Conservation (phyloP, 1,284 basidiomycete species). For the Phellopilus nigrolimitatus region DNA sequence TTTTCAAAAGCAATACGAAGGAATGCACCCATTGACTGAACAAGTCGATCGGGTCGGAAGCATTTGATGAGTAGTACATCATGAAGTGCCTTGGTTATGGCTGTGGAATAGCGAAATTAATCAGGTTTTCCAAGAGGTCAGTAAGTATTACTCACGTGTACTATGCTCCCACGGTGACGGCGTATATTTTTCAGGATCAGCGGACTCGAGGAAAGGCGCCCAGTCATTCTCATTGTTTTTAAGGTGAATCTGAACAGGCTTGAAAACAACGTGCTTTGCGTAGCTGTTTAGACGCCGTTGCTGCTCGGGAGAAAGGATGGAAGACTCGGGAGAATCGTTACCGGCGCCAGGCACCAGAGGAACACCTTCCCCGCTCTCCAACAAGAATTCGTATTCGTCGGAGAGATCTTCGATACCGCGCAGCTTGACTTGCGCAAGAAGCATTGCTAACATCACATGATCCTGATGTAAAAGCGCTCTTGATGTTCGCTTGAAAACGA, state of each 20-base stretch:
- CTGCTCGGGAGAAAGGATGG: slow-evolving; percentile 64
- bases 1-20: slow-evolving; percentile 70
- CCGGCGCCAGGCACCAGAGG: slow-evolving; percentile 33
- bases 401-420: slow-evolving; percentile 73
- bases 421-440: slow-evolving; percentile 88
- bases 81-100: slow-evolving; percentile 68
- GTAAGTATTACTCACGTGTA: slow-evolving; percentile 50
- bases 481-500: slow-evolving; percentile 87
- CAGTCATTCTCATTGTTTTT: slow-evolving; percentile 65
- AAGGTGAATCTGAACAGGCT: slow-evolving; percentile 70
- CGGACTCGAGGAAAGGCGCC: slow-evolving; percentile 69
- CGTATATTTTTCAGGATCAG: slow-evolving; percentile 66
- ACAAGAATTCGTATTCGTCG: slow-evolving; percentile 86
- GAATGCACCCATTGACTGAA: slow-evolving; percentile 77
- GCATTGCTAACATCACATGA: slow-evolving; percentile 86
- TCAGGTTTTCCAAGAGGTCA: slow-evolving; percentile 4
- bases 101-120: slow-evolving; percentile 36
- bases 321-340: slow-evolving; percentile 32
- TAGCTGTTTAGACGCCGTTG: slow-evolving; percentile 61
- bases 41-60: slow-evolving; percentile 82
- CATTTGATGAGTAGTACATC: slow-evolving; percentile 82
- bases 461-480: slow-evolving; percentile 90
- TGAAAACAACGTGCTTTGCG: slow-evolving; percentile 70
- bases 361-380: slow-evolving; percentile 76
- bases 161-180: slow-evolving; percentile 76